Evolutionary conservation across 495 filamentous ascomycete species (phyloP).

Genomic region (Rhizodiscina lignyota): DNA sequence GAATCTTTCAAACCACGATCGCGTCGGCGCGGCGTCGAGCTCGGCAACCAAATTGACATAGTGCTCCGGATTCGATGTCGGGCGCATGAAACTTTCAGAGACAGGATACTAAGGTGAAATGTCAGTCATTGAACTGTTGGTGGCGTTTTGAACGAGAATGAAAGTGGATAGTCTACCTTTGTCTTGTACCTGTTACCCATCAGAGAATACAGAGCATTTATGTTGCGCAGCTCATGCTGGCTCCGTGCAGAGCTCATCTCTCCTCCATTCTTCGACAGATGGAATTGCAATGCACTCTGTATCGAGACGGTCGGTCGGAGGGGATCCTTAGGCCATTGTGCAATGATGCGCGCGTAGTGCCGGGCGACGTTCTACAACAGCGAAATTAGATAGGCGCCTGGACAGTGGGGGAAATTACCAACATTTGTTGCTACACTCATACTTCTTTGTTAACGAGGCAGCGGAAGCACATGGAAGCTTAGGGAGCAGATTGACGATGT

Average conservation of each 20-base stretch:
- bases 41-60: slow-evolving; percentile 55
- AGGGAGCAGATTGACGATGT: too few species aligned
- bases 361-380: slow-evolving; percentile 19
- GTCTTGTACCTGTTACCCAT: slow-evolving; percentile 56
- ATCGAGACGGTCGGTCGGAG: slow-evolving; percentile 67
- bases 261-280: slow-evolving; percentile 9
- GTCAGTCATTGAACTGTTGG: not conserved
- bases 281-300: slow-evolving; percentile 27
- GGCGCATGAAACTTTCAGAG: slow-evolving; percentile 40
- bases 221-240: slow-evolving; percentile 35
- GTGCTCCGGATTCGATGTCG: slow-evolving; percentile 58
- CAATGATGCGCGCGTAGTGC: slow-evolving; percentile 49
- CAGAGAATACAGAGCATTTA: slow-evolving; percentile 59
- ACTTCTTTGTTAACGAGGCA: not conserved
- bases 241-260: slow-evolving; percentile 9
- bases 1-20: slow-evolving; percentile 14
- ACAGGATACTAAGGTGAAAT: slow-evolving; percentile 41
- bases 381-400: too few species aligned
- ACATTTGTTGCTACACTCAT: slow-evolving; percentile 6
- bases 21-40: slow-evolving; percentile 18
- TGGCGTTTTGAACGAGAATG: slow-evolving; percentile 1
- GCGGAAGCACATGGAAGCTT: slow-evolving; percentile 2
- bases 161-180: too few species aligned
- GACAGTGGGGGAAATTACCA: not conserved
- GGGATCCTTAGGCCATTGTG: slow-evolving; percentile 61